Conservation (phyloP, 352 stramenopile genomes). For the Globisporangium nunn region DNA sequence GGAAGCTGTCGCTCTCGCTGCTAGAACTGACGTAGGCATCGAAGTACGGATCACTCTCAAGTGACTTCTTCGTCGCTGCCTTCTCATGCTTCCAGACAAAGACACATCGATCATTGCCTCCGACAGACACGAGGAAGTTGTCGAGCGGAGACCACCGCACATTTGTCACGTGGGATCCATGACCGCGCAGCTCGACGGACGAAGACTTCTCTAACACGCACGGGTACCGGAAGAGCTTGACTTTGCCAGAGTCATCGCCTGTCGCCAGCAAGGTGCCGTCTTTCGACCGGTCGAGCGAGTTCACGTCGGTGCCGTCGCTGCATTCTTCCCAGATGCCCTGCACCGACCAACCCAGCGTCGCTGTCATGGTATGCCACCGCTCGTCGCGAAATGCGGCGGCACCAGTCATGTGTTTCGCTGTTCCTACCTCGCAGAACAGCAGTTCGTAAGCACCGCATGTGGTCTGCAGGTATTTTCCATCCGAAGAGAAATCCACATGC, state of each 20-base stretch:
- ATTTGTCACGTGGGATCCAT: conserved; percentile 79
- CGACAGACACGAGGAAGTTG: conserved; percentile 53
- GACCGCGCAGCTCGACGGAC: conserved; percentile 49
- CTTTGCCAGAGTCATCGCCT: conserved; percentile 76
- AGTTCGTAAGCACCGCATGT: conserved; percentile 86
- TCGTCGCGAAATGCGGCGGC: conserved; percentile 81
- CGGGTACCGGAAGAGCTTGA: conserved; percentile 88
- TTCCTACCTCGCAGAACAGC: conserved; percentile 82
- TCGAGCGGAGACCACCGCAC: conserved; percentile 60
- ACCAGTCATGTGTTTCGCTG: conserved; percentile 60
- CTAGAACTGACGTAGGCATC: not conserved
- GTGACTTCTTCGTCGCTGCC: not conserved
- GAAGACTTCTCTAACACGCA: conserved; percentile 50
- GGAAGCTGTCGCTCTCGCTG: not conserved
- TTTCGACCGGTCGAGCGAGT: conserved; percentile 59
- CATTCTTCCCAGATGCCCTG: conserved; percentile 86
- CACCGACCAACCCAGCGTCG: conserved; percentile 82
- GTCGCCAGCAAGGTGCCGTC: conserved; percentile 59
- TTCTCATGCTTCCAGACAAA: conserved; percentile 69
- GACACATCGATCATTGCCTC: conserved; percentile 72
- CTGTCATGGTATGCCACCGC: conserved; percentile 87
- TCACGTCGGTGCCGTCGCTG: conserved; percentile 79
- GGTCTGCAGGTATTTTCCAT: conserved; percentile 59
- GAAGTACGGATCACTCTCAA: conserved; percentile 3
- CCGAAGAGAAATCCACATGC: conserved; percentile 70